Conservation (phyloP, 352 stramenopile genomes). For the Phytophthora capsici region DNA sequence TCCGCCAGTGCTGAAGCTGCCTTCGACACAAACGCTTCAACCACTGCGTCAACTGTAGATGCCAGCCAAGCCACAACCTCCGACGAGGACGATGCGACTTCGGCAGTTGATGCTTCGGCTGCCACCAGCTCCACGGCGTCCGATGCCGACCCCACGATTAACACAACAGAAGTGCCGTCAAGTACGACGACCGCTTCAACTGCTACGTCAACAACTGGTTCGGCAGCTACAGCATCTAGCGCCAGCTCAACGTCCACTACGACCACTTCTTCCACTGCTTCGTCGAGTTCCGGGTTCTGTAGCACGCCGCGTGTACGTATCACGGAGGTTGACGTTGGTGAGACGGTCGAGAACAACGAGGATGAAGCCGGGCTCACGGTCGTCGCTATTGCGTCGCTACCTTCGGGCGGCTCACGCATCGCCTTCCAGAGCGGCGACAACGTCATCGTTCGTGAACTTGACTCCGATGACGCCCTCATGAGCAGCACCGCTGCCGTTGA, state of each 20-base stretch:
- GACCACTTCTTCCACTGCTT: not conserved
- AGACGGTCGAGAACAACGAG: constrained; percentile 41
- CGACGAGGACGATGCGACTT: not conserved
- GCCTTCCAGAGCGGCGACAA: constrained; percentile 58
- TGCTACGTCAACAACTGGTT: not conserved
- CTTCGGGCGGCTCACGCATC: constrained; percentile 49
- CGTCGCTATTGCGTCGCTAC: constrained; percentile 49
- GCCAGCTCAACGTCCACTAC: not conserved
- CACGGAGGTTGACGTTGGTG: constrained; percentile 47
- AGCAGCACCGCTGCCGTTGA: constrained; percentile 32
- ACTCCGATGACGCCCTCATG: constrained; percentile 51
- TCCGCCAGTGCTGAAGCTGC: constrained; percentile 2
- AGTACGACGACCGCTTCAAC: not conserved
- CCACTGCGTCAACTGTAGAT: not conserved
- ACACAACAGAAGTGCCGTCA: constrained; percentile 7
- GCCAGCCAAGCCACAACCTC: constrained; percentile 4
- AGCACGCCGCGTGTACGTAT: constrained; percentile 29
- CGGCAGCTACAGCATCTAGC: not conserved
- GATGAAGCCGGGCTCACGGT: constrained; percentile 57
- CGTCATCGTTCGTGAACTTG: constrained; percentile 52
- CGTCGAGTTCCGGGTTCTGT: constrained; percentile 14
- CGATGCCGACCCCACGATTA: constrained; percentile 9
- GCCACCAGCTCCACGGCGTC: constrained; percentile 14
- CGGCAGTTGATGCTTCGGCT: constrained; percentile 1
- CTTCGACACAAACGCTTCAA: constrained; percentile 10